A percentile compares a stretch with the other conserved stretches of the same genome.
Evolutionary conservation across 139 green algal genomes (phyloP).

Genomic region (Asterochloris erici): DNA sequence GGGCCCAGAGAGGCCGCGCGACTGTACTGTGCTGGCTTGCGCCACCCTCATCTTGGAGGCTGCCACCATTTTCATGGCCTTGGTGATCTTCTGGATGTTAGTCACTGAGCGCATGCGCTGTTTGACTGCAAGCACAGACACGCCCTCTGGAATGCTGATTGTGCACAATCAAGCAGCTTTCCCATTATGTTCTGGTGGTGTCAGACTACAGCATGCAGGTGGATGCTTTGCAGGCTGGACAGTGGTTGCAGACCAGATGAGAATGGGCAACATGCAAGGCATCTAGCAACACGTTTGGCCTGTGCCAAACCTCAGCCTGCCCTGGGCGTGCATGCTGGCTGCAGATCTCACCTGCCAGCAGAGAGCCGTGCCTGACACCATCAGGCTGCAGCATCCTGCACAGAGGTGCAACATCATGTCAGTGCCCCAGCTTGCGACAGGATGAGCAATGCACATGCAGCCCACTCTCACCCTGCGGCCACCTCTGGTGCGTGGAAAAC

Average conservation of each 20-base stretch:
- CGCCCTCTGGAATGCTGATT: neutral
- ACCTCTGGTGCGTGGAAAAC: neutral
- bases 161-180: neutral
- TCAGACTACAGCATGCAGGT: neutral
- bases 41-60: constrained; percentile 95
- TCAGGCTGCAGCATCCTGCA: too few species aligned
- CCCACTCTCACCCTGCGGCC: neutral
- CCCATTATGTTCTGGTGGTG: too few species aligned
- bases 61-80: constrained; percentile 99
- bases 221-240: neutral
- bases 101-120: constrained; percentile 94
- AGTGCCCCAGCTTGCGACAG: neutral
- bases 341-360: too few species aligned
- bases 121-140: constrained; percentile 74
- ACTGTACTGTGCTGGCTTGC: constrained; percentile 71
- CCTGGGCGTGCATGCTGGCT: too few species aligned
- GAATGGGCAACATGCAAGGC: neutral
- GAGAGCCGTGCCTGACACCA: too few species aligned
- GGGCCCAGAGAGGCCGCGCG: constrained; percentile 79
- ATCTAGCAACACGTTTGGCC: neutral
- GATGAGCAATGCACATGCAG: too few species aligned
- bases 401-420: neutral
- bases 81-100: constrained; percentile 99
- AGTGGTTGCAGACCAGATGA: neutral
- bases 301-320: too few species aligned